Conservation (phyloP, 768 basidiomycete species). For the Ramaria sp. region DNA sequence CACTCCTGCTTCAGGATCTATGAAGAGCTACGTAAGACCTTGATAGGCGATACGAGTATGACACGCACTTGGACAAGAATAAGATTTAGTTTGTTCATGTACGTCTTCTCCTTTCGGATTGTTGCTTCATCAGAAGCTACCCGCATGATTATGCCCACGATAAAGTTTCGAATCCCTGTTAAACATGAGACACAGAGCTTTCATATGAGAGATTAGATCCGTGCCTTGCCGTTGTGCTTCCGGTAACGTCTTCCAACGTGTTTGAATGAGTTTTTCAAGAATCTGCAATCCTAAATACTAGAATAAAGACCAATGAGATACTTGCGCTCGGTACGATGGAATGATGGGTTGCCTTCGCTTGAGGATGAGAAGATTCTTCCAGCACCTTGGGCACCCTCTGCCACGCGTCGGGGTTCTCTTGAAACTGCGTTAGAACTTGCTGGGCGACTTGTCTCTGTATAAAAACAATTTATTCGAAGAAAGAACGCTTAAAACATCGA, state of each 20-base stretch:
- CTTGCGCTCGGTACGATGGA: not conserved
- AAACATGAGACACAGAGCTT: conserved; percentile 1
- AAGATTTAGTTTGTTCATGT: conserved; percentile 37
- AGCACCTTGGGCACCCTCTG: conserved; percentile 36
- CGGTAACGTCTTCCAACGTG: conserved; percentile 36
- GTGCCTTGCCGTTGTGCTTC: conserved; percentile 31
- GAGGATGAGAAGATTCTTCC: conserved; percentile 26
- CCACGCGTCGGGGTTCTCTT: conserved; percentile 39
- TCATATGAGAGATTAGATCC: not conserved
- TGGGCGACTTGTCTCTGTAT: conserved; percentile 34
- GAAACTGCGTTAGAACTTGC: conserved; percentile 35
- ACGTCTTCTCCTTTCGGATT: conserved; percentile 30
- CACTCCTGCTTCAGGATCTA: conserved; percentile 43
- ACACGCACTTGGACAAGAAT: conserved; percentile 32
- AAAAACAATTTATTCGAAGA: not conserved
- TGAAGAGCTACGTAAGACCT: not conserved
- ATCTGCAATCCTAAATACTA: conserved; percentile 38
- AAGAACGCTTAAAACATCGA: not conserved
- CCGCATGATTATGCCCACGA: conserved; percentile 33
- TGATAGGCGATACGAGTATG: not conserved
- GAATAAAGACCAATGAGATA: not conserved
- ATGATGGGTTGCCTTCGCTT: conserved; percentile 26
- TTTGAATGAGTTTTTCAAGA: conserved; percentile 36
- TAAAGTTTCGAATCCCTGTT: conserved; percentile 35
- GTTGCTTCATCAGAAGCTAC: conserved; percentile 30